Base-by-base conservation (phyloP, 768 basidiomycete genomes). In the Kwoniella mangroviensis region DNA sequence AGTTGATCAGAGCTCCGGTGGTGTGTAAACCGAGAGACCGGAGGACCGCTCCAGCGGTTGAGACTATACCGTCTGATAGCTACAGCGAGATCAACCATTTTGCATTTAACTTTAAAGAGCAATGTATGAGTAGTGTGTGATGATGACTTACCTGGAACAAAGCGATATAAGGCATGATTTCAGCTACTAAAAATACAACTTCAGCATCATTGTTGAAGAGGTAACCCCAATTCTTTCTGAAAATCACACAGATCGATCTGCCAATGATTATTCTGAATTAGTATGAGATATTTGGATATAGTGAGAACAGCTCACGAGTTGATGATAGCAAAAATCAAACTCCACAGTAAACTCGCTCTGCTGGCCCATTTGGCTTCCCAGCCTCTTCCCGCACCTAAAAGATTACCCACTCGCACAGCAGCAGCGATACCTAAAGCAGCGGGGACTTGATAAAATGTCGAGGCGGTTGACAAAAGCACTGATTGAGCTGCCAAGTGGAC, bases 401-500 rank as follows among this genome's bases (percentile, higher is more conserved):
- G 85, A 77, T 97, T 97, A 13, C 94, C 94, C 40, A 94, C 78
- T 24, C 93, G 88, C 24, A 98, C 94, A 34, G 93, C 91, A 7
- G 90, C 86, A 2, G 94, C 94, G 1, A 95, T 88, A 70, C 90
- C 87, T 51, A 98, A 83, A 0, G 93, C 88, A 75, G 90, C 93
- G 0, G 94, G 93, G 0, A 90, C 90, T 90, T 92, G 13, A 88
- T 86, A 26, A 91, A 92, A 12, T 88, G 89, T 43, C 91, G 81
- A 84, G 55, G 69, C 82, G 28, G 72, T 76, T 1, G 75, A 79
- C 22, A 76, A 85, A 13, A 98, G 85, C 1, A 98, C 90, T 0
- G 92, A 93, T 80, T 98, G 95, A 0, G 93, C 89, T 0, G 97
- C 97, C 2, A 99, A 88, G 7, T 88, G 85, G 5, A 88, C 87